These are phyloP conservation scores for Takakia lepidozioides DNA, from an alignment of 225 moss, liverwort and hornwort genomes.

Conservation along the genomic window DNA sequence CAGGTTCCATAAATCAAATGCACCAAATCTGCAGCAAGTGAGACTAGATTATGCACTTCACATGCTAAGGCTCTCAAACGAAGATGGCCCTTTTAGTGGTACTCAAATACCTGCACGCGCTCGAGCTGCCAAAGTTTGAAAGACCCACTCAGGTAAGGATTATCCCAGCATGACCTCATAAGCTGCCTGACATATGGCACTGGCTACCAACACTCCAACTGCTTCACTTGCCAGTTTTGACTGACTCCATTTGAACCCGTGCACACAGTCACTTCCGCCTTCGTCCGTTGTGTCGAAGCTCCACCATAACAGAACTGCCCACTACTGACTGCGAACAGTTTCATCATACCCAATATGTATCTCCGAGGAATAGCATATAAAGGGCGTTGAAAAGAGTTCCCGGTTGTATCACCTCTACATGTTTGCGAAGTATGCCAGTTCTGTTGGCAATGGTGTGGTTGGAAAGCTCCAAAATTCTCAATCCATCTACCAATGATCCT, in stretches of 20 bases:
- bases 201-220: slow-evolving; percentile 74
- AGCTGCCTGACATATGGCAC: slow-evolving; percentile 69
- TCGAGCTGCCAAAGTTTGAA: slow-evolving; percentile 59
- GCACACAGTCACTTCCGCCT: slow-evolving; percentile 6
- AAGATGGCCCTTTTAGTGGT: no score
- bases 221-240: slow-evolving; percentile 67
- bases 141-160: slow-evolving; percentile 48
- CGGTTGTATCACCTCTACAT: slow-evolving; percentile 64
- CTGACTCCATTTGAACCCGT: slow-evolving; percentile 29
- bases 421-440: slow-evolving; percentile 44
- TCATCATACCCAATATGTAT: slow-evolving; percentile 72
- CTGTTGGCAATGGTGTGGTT: slow-evolving; percentile 66
- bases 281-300: slow-evolving; percentile 16
- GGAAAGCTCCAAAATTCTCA: slow-evolving; percentile 58
- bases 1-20: no score
- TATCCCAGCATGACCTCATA: slow-evolving; percentile 76
- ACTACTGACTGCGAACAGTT: slow-evolving; percentile 63
- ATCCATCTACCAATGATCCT: slow-evolving; percentile 79
- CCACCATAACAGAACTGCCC: slow-evolving; percentile 56
- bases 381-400: slow-evolving; percentile 84
- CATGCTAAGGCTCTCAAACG: no score
- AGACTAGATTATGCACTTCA: no score
- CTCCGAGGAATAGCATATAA: slow-evolving; percentile 73
- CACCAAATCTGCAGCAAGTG: no score
- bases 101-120: slow-evolving; percentile 56